phyloP scores from a whole-genome alignment of 805 yeast genomes.

The Metschnikowia continentalis region DNA sequence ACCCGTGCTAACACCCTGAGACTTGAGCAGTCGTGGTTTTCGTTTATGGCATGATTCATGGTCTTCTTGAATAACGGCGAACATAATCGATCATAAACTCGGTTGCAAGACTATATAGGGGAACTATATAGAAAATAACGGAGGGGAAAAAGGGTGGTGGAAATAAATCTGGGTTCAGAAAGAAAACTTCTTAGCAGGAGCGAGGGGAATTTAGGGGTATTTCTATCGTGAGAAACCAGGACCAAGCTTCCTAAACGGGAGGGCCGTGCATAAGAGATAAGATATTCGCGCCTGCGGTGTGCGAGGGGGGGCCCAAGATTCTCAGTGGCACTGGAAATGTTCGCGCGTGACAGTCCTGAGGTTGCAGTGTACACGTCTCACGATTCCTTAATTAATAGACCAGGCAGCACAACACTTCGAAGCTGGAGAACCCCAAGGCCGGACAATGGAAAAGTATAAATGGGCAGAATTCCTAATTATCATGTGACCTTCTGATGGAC shows the following conservation, averaged over 20 bases:
- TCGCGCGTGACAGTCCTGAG: not conserved
- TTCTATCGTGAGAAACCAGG: not conserved
- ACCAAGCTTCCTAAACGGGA: constrained; percentile 4
- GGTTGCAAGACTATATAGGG: not conserved
- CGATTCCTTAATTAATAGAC: not conserved
- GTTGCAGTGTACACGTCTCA: not conserved
- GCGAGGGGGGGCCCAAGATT: not conserved
- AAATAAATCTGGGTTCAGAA: not conserved
- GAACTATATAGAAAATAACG: not conserved
- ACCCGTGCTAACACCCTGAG: constrained; percentile 29
- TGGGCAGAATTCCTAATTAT: too few relatives aligned
- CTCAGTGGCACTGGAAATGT: not conserved
- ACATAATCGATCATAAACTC: constrained; percentile 18
- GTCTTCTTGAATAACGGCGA: constrained; percentile 28
- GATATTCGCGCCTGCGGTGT: not conserved
- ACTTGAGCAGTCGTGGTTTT: constrained; percentile 38
- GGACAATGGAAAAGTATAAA: too few relatives aligned
- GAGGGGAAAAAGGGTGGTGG: not conserved
- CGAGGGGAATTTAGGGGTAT: constrained; percentile 1
- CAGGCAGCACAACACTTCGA: not conserved
- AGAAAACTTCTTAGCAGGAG: not conserved
- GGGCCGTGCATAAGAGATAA: constrained; percentile 2
- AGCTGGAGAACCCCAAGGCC: not conserved
- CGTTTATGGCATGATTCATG: constrained; percentile 28
- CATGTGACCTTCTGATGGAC: too few relatives aligned